Percentiles rank a stretch among this genome's conserved stretches.
Conservation (phyloP, 305 asterid species). For the Solanum hybrid region DNA sequence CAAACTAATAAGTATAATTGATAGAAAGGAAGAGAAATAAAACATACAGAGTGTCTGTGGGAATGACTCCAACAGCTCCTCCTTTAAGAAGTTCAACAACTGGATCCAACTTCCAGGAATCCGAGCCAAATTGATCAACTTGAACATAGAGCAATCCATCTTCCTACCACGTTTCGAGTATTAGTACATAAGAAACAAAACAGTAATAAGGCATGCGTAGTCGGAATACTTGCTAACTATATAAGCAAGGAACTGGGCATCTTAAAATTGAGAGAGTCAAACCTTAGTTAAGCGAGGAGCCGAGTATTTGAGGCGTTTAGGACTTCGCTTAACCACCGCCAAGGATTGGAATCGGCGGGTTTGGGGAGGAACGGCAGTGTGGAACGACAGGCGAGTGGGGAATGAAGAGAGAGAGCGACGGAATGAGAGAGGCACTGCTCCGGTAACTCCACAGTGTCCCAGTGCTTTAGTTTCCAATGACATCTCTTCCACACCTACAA, state of each 20-base stretch:
- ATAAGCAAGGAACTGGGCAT: not conserved
- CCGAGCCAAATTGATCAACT: slow-evolving; percentile 73
- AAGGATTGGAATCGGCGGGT: slow-evolving; percentile 29
- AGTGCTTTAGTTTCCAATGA: slow-evolving; percentile 8
- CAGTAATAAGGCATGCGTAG: not conserved
- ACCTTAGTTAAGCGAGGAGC: slow-evolving; percentile 79
- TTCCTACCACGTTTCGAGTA: slow-evolving; percentile 27
- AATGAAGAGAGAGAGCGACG: slow-evolving; percentile 26
- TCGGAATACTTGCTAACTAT: not conserved
- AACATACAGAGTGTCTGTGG: slow-evolving; percentile 83
- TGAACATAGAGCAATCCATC: slow-evolving; percentile 54
- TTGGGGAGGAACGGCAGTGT: not conserved
- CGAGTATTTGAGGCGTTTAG: slow-evolving; percentile 84
- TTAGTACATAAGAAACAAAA: not conserved
- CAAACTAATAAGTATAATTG: not conserved
- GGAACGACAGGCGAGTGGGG: slow-evolving; percentile 21
- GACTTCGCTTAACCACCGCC: slow-evolving; percentile 64
- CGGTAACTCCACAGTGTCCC: slow-evolving; percentile 19
- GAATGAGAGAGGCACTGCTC: slow-evolving; percentile 26
- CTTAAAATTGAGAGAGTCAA: not conserved
- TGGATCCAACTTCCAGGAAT: slow-evolving; percentile 82
- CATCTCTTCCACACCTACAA: slow-evolving; percentile 8
- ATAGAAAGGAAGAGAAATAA: not conserved
- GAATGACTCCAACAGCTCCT: slow-evolving; percentile 97
- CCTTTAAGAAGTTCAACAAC: slow-evolving; percentile 59